Evolutionary conservation across 176 grass and related monocot genomes (phyloP).

Genomic region (Echinochloa phyllopogon): DNA sequence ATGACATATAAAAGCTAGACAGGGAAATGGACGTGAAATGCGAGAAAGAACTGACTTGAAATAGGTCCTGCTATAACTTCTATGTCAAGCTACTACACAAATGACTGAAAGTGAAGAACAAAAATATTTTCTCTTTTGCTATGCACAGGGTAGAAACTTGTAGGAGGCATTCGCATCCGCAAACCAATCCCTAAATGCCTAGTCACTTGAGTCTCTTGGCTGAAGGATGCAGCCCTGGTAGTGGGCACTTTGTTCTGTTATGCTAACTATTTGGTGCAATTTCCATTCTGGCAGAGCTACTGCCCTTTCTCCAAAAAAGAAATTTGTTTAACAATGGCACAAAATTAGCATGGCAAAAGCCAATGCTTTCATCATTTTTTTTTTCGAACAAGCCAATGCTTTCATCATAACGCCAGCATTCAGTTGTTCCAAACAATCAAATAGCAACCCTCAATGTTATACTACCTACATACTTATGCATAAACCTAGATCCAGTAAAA

Average conservation of each 20-base stretch:
- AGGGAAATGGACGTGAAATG: neutral
- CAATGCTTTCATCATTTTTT: neutral
- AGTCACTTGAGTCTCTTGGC: neutral
- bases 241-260: neutral
- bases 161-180: neutral
- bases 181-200: neutral
- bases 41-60: neutral
- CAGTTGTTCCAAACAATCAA: neutral
- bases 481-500: neutral
- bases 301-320: neutral
- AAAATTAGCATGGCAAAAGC: neutral
- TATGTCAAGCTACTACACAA: conserved; percentile 11
- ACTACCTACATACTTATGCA: neutral
- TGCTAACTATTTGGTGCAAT: neutral
- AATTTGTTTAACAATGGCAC: neutral
- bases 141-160: neutral
- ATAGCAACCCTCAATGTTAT: neutral
- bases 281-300: neutral
- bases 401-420: neutral
- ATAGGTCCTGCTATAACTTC: neutral
- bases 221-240: neutral
- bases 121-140: neutral
- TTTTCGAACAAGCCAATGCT: neutral
- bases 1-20: neutral
- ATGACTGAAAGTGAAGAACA: neutral